A percentile compares a stretch with the other conserved stretches of the same genome.
Conservation (phyloP, 2,329 filamentous ascomycete genomes). For the Claviceps sp. region DNA sequence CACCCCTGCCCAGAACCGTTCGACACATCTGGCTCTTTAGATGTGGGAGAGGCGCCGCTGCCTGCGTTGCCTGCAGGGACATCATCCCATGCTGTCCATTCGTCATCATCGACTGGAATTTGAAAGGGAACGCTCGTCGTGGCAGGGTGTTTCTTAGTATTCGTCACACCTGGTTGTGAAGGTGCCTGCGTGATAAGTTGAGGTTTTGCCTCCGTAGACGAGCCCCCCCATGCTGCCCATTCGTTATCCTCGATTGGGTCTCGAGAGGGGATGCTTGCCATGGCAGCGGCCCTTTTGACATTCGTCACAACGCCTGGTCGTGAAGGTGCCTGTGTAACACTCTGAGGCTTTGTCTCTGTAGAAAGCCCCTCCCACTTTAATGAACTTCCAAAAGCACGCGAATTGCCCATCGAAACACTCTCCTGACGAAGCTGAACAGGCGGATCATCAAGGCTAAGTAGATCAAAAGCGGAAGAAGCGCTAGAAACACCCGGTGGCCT, state of each 20-base stretch:
- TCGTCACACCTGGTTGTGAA: constrained; percentile 26
- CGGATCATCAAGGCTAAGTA: constrained; percentile 26
- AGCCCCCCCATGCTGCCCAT: constrained; percentile 23
- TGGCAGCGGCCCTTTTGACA: constrained; percentile 1
- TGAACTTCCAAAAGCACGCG: constrained; percentile 6
- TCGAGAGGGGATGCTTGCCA: not conserved
- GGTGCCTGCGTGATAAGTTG: constrained; percentile 34
- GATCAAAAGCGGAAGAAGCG: constrained; percentile 18
- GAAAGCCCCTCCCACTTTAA: constrained; percentile 16
- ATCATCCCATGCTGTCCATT: constrained; percentile 41
- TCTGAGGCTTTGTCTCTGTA: constrained; percentile 28
- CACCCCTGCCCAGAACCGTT: constrained; percentile 22
- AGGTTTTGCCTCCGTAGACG: constrained; percentile 23
- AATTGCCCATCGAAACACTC: not conserved
- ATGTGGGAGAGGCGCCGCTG: constrained; percentile 9
- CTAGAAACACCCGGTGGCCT: not conserved
- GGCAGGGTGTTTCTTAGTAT: too few relatives aligned
- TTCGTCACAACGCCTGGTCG: constrained; percentile 21
- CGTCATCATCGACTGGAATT: constrained; percentile 23
- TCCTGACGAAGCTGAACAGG: constrained; percentile 1
- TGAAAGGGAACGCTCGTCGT: too few relatives aligned
- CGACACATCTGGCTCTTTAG: constrained; percentile 8
- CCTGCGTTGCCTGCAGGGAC: constrained; percentile 15
- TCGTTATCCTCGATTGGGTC: constrained; percentile 21
- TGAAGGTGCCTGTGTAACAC: constrained; percentile 34